Base-by-base conservation (phyloP, 495 filamentous ascomycete genomes). In the Xanthoparmelia taractica region DNA sequence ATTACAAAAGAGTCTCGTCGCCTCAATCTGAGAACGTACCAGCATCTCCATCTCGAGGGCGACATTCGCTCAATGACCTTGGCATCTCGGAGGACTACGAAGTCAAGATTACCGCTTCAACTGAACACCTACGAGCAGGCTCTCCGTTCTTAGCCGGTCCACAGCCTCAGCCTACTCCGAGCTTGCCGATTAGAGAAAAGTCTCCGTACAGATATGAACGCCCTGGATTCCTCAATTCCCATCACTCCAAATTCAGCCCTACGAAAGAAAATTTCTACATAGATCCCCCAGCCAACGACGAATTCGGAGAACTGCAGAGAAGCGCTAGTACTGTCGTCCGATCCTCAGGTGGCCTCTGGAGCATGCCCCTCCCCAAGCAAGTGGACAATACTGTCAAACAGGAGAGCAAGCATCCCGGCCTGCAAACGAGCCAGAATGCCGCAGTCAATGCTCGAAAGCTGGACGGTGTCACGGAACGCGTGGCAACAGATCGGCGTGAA, bases 61-160 rank as follows among this genome's bases (percentile, higher is more conserved):
- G 72, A n/a, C 34, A 66, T 41, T 68, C 69, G 8, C 68, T 73
- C 54, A 48, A 73, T 52, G 77, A 79, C 61, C 59, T 71, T 40
- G 72, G 78, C 43, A 65, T 82, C 47, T 69, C 77, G 37, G 79
- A 83, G n/a, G 76, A 86, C 38, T 97, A 95, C 69, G 86, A 90
- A 47, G 77, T 97, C 60, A 86, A 85, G 68, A 69, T 95, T 23
- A 77, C 88, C 18, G 89, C 89, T 33, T 92, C 87, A 36, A 87
- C 84, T 1, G 92, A 96, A 27, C 92, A 97, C 70, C 78, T 96
- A 7, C 84, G 87, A 13, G 78, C 82, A 8, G 77, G 80, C n/a
- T 73, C 70, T 37, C 62, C 56, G 23, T 63, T 67, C 54, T 47
- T 63, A 17, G 38, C 55, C 1, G 45, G 45, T 11, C 48, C 59